Evolutionary conservation across 2,329 filamentous ascomycete species (phyloP).

Genomic region (Celoporthe dispersa): DNA sequence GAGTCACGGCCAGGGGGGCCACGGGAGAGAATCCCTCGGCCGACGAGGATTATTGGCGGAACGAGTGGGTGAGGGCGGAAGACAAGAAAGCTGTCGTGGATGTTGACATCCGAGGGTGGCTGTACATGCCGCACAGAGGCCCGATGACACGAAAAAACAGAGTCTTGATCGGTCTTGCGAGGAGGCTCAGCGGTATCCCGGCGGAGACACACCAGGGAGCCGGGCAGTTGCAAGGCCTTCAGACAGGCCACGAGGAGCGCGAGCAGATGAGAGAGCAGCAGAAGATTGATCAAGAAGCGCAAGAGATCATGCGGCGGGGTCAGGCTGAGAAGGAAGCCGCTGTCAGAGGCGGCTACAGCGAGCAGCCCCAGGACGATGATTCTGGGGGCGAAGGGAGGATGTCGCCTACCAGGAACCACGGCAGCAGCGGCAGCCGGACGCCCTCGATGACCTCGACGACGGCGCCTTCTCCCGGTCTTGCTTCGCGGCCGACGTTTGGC

Average conservation of each 20-base stretch:
- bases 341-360: constrained; percentile 74
- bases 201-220: constrained; percentile 57
- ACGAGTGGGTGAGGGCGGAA: constrained; percentile 79
- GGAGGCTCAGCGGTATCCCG: constrained; percentile 85
- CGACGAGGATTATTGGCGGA: constrained; percentile 75
- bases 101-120: constrained; percentile 93
- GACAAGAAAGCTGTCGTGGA: constrained; percentile 87
- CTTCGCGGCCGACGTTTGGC: constrained; percentile 44
- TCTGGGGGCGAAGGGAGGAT: constrained; percentile 41
- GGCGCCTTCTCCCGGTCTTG: constrained; percentile 49
- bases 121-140: constrained; percentile 84
- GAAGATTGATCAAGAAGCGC: constrained; percentile 74
- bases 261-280: constrained; percentile 62
- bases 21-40: constrained; percentile 46
- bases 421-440: constrained; percentile 37
- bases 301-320: constrained; percentile 74
- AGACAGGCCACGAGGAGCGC: constrained; percentile 44
- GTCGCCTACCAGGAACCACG: constrained; percentile 35
- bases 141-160: constrained; percentile 88
- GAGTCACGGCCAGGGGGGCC: constrained; percentile 9
- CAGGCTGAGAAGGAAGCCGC: constrained; percentile 73
- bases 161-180: constrained; percentile 81
- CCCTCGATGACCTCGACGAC: constrained; percentile 47
- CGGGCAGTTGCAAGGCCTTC: constrained; percentile 32
- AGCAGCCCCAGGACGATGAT: constrained; percentile 56